A percentile compares a stretch with the other conserved stretches of the same genome.
phyloP scores from a whole-genome alignment of 2,329 filamentous ascomycete species.

The Pseudopithomyces chartarum region DNA sequence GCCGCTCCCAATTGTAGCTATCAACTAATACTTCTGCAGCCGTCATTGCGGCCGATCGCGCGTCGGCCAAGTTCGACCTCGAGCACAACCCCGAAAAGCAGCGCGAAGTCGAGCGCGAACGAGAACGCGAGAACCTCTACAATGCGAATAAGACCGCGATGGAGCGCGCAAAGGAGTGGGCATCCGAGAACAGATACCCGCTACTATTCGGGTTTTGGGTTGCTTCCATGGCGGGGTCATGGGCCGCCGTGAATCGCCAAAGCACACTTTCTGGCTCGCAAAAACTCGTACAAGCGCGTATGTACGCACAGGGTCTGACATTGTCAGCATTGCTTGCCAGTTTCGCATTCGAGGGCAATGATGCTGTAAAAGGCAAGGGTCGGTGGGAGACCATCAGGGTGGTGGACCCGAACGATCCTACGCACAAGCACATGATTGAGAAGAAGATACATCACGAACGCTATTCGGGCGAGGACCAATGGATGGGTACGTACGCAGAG shows the following conservation, averaged over 20 bases:
- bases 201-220: constrained; percentile 85
- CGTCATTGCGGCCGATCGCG: constrained; percentile 83
- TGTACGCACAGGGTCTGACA: constrained; percentile 90
- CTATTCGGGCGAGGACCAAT: constrained; percentile 88
- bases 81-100: constrained; percentile 63
- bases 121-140: constrained; percentile 44
- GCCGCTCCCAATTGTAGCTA: neutral
- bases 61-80: constrained; percentile 73
- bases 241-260: constrained; percentile 78
- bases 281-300: constrained; percentile 92
- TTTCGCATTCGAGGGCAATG: constrained; percentile 79
- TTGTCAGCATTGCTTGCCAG: constrained; percentile 81
- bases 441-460: constrained; percentile 86
- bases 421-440: constrained; percentile 82
- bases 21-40: constrained; percentile 37
- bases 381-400: constrained; percentile 86
- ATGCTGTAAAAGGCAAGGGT: constrained; percentile 77
- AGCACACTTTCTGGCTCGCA: constrained; percentile 75
- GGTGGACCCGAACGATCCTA: constrained; percentile 78
- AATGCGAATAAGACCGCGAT: constrained; percentile 60
- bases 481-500: constrained; percentile 69
- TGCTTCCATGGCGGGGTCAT: constrained; percentile 75
- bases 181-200: constrained; percentile 79
- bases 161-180: constrained; percentile 73
- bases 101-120: constrained; percentile 34